Evolutionary conservation across 306 rosid genomes (phyloP).

Genomic region (Oemleria cerasiformis): DNA sequence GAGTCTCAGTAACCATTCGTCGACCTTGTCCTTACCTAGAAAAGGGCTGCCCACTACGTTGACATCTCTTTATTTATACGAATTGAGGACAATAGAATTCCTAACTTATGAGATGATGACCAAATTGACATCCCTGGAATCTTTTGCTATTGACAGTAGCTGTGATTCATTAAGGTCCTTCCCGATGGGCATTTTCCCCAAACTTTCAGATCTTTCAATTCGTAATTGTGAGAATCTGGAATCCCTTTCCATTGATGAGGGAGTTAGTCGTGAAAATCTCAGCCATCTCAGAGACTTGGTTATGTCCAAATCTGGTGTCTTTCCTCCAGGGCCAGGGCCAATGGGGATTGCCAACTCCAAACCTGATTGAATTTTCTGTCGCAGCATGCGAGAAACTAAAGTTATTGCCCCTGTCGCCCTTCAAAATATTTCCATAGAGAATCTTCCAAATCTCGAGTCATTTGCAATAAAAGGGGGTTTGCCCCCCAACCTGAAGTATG

Average conservation of each 20-base stretch:
- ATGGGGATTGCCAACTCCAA: slow-evolving; percentile 34
- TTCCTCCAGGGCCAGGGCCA: slow-evolving; percentile 34
- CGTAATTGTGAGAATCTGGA: accelerated
- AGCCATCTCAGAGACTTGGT: accelerated
- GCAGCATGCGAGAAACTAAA: accelerated
- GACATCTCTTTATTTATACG: accelerated
- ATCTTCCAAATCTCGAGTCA: background rate
- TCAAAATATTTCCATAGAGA: accelerated
- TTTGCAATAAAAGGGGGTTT: background rate
- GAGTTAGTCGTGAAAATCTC: background rate
- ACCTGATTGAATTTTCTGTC: accelerated
- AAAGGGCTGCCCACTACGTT: background rate
- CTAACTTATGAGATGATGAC: background rate
- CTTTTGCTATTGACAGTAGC: accelerated
- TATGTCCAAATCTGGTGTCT: slow-evolving; percentile 31
- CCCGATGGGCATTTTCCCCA: background rate
- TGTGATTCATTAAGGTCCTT: background rate
- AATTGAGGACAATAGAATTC: background rate
- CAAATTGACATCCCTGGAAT: background rate
- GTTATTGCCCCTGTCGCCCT: background rate
- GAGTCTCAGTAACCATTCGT: accelerated
- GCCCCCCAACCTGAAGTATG: slow-evolving; percentile 8
- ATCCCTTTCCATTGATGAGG: slow-evolving; percentile 18
- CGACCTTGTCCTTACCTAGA: background rate
- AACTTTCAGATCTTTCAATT: accelerated